phyloP scores from a whole-genome alignment of 768 basidiomycete genomes.

The Candolleomyces efflorescens region DNA sequence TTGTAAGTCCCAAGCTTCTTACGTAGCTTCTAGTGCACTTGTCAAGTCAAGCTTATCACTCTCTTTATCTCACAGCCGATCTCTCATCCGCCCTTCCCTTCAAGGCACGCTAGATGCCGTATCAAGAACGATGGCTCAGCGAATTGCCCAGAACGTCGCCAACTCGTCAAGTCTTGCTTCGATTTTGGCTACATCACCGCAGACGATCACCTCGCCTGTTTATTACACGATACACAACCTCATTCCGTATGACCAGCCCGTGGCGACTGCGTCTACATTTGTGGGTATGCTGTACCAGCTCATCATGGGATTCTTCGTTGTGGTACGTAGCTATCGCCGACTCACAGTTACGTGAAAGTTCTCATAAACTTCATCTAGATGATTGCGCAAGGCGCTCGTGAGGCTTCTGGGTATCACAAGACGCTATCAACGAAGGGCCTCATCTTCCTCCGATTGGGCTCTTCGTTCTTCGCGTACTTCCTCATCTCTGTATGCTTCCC shows the following conservation, averaged over 20 bases:
- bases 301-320: conserved; percentile 42
- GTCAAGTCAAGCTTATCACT: neutral
- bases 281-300: conserved; percentile 52
- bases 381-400: conserved; percentile 24
- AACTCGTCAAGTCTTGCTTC: conserved; percentile 23
- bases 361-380: conserved; percentile 18
- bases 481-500: conserved; percentile 28
- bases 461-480: conserved; percentile 30
- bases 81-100: conserved; percentile 29
- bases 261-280: conserved; percentile 49
- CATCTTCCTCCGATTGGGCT: conserved; percentile 25
- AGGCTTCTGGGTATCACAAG: conserved; percentile 24
- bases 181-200: conserved; percentile 44
- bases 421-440: conserved; percentile 24
- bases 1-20: conserved; percentile 37
- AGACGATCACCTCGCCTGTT: conserved; percentile 45
- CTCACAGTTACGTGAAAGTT: too few species aligned
- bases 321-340: conserved; percentile 18
- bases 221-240: conserved; percentile 45
- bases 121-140: conserved; percentile 27
- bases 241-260: conserved; percentile 53
- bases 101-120: conserved; percentile 33
- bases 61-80: conserved; percentile 21
- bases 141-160: conserved; percentile 24
- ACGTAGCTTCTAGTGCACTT: neutral